Base-by-base conservation (phyloP, 2,329 filamentous ascomycete genomes). In the Xylariaceae sp. region DNA sequence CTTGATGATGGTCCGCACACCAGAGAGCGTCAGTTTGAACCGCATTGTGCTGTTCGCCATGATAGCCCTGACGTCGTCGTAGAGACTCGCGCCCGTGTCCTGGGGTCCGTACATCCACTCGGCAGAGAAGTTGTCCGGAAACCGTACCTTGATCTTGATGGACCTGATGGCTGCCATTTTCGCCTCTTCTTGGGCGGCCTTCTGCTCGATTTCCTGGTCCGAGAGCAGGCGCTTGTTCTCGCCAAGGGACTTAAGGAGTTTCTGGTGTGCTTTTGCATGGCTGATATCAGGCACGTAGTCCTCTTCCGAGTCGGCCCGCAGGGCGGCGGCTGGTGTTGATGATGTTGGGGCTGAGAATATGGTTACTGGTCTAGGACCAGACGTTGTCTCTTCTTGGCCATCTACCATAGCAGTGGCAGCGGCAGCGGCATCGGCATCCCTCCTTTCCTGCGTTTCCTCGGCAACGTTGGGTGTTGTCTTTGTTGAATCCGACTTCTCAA, bases 81-180 rank as follows among this genome's bases (percentile, higher is more conserved):
- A 91, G 1, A 99, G 77, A 54, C 83, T 82, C 2, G 81, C 79
- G 1, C 87, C 88, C 0, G 89, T 91, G 56, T 92, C 87, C 1
- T 78, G 72, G 17, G 85, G 84, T 1, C 80, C 81, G 65, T 95
- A 85, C n/a, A 80, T 82, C 75, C 87, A 87, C 55, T 91, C 84
- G 37, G 92, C 84, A 56, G 87, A 86, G 59, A 86, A 89, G 67
- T 92, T 89, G 71, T 97, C 92, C 0, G 93, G 93, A 67, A 97
- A 92, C 30, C 92, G 88, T 53, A 97, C 83, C 64, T 89, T 91
- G 64, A 97, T 80, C 34, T 85, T 81, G 37, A 96, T 83, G 37
- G 84, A 83, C 54, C 82, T 84, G 61, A 92, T 80, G 4, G 82
- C 80, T 4, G 86, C 82, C 1, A 92, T 77, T 63, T 80, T 87